Conservation (phyloP, 1,139 yeast genomes). For the Sugiyamaella pinicola region DNA sequence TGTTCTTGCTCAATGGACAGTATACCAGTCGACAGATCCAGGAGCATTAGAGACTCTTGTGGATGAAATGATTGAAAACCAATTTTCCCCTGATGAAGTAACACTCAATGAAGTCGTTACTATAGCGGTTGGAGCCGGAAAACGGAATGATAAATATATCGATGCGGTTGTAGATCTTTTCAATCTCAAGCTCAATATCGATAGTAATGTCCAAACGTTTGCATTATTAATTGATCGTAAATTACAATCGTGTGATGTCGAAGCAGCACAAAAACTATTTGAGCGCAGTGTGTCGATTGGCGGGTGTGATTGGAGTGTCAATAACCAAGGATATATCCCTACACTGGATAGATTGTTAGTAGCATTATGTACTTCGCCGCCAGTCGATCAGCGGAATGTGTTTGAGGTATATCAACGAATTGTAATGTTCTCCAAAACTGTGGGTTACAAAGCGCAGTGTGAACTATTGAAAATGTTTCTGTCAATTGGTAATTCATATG, state of each 20-base stretch:
- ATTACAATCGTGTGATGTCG: constrained; percentile 35
- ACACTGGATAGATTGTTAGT: constrained; percentile 43
- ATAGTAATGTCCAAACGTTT: constrained; percentile 36
- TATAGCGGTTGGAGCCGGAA: constrained; percentile 32
- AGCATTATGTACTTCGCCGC: constrained; percentile 32
- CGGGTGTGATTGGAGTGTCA: constrained; percentile 49
- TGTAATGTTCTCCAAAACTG: constrained; percentile 44
- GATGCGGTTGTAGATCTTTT: constrained; percentile 31
- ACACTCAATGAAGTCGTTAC: constrained; percentile 36
- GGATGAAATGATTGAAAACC: constrained; percentile 28
- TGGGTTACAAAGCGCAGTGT: constrained; percentile 50
- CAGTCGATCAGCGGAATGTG: constrained; percentile 36
- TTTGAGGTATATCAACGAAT: constrained; percentile 42
- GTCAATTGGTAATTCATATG: constrained; percentile 54
- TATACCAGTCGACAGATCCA: constrained; percentile 30
- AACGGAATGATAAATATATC: constrained; percentile 31
- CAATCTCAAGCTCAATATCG: constrained; percentile 30
- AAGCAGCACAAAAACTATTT: constrained; percentile 43
- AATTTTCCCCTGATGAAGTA: constrained; percentile 32
- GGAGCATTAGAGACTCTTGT: constrained; percentile 26
- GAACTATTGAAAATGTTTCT: constrained; percentile 53
- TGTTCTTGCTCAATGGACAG: constrained; percentile 41
- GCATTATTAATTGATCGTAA: constrained; percentile 36
- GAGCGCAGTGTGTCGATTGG: constrained; percentile 43
- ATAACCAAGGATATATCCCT: constrained; percentile 40